Conservation (phyloP, 257 asterid species). For the Eustoma russellianum region DNA sequence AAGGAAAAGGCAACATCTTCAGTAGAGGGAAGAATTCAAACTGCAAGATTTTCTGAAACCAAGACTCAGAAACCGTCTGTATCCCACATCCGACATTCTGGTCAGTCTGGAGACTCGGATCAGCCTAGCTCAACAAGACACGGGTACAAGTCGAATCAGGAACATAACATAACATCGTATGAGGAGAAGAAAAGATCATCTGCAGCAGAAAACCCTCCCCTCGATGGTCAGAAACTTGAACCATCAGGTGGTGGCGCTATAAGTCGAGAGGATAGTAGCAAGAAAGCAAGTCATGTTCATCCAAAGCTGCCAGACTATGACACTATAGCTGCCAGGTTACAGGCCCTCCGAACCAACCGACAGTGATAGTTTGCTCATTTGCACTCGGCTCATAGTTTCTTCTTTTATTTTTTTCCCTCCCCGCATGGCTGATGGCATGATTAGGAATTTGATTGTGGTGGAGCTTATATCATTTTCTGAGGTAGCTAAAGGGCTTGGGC, state of each 20-base stretch:
- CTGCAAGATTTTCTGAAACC: constrained; percentile 11
- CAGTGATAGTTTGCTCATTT: constrained; percentile 3
- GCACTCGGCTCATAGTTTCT: no score
- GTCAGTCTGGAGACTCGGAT: constrained; percentile 19
- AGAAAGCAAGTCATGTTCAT: constrained; percentile 78
- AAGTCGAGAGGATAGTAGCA: constrained; percentile 28
- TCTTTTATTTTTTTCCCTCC: no score
- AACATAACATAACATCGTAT: constrained; percentile 21
- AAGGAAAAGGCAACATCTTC: constrained; percentile 21
- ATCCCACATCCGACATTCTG: constrained; percentile 18
- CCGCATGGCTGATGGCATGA: no score
- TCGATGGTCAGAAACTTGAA: constrained; percentile 16
- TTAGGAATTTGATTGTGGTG: no score
- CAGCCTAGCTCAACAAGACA: constrained; percentile 25
- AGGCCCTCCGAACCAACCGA: constrained; percentile 39
- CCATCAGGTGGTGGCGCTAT: constrained; percentile 19
- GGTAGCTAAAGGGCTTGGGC: no score
- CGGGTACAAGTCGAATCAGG: constrained; percentile 19
- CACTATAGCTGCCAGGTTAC: constrained; percentile 29
- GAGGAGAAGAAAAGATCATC: constrained; percentile 20
- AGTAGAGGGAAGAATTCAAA: constrained; percentile 20
- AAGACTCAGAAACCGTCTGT: constrained; percentile 22
- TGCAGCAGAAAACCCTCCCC: constrained; percentile 20
- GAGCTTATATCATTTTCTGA: no score
- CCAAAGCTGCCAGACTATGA: constrained; percentile 92